Percentiles rank a stretch among this genome's conserved stretches.
phyloP scores from a whole-genome alignment of 78 protist genomes.

The Emiliania huxleyi region DNA sequence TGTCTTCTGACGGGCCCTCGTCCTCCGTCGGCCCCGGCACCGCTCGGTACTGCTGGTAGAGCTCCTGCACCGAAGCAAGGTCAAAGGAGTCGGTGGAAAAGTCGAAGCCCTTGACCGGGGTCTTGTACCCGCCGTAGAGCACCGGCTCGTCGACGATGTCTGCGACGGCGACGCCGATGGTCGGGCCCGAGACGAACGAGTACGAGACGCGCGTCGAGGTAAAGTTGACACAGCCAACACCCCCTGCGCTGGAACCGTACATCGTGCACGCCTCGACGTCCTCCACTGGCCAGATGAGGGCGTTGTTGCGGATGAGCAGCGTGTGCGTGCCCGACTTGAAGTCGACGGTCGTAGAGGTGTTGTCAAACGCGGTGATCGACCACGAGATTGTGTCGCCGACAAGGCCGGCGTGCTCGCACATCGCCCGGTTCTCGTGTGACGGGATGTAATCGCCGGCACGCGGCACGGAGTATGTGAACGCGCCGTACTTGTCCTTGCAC shows the following conservation, averaged over 20 bases:
- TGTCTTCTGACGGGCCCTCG: too few species aligned
- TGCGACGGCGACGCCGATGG: not conserved
- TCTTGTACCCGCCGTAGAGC: not conserved
- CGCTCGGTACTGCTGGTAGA: too few species aligned
- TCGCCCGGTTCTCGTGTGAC: not conserved
- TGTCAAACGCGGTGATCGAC: not conserved
- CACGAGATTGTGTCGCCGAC: not conserved
- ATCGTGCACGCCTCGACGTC: not conserved
- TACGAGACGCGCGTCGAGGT: not conserved
- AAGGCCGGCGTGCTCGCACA: not conserved
- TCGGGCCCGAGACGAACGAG: not conserved
- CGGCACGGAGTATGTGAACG: not conserved
- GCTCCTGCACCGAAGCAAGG: not conserved
- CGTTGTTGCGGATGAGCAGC: not conserved
- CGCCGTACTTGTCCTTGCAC: not conserved
- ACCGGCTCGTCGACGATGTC: not conserved
- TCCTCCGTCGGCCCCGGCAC: too few species aligned
- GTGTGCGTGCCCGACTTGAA: not conserved
- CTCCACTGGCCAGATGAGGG: not conserved
- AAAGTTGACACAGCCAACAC: not conserved
- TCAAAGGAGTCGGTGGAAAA: not conserved
- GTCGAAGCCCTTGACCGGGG: not conserved
- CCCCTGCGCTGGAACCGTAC: not conserved
- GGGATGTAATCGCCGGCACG: not conserved
- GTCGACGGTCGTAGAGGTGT: too few species aligned